phyloP scores from a whole-genome alignment of 2,329 filamentous ascomycete genomes.

The Diaporthe citri region DNA sequence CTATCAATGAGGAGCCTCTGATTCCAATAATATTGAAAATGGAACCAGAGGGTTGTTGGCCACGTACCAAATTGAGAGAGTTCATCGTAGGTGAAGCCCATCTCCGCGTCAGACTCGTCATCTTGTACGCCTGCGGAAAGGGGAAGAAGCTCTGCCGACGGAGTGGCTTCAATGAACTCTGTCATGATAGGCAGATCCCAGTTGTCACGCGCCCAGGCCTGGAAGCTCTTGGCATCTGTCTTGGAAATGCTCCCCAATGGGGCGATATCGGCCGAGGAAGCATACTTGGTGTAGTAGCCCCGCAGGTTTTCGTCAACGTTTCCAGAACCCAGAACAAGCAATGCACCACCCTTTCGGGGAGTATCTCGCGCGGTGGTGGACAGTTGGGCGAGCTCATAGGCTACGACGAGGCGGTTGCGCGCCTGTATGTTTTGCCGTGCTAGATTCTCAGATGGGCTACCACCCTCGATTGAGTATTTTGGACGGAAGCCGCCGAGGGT shows the following conservation, averaged over 20 bases:
- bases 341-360: slow-evolving; percentile 63
- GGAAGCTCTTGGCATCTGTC: slow-evolving; percentile 75
- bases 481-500: slow-evolving; percentile 47
- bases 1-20: not conserved
- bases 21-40: not conserved
- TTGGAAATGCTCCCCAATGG: slow-evolving; percentile 69
- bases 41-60: not conserved
- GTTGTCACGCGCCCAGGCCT: slow-evolving; percentile 65
- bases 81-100: slow-evolving; percentile 59
- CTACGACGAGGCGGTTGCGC: slow-evolving; percentile 72
- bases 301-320: slow-evolving; percentile 69
- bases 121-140: slow-evolving; percentile 55
- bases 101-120: slow-evolving; percentile 55
- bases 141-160: slow-evolving; percentile 65
- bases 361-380: slow-evolving; percentile 69
- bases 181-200: slow-evolving; percentile 73
- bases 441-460: slow-evolving; percentile 68
- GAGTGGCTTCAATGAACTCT: slow-evolving; percentile 71
- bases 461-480: slow-evolving; percentile 68
- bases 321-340: slow-evolving; percentile 72
- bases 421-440: slow-evolving; percentile 79
- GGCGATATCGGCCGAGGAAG: slow-evolving; percentile 66
- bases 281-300: slow-evolving; percentile 75
- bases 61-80: slow-evolving; percentile 53
- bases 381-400: slow-evolving; percentile 74